These are phyloP conservation scores for Hypsizygus marmoreus DNA, from an alignment of 768 basidiomycete species.

Conservation along the genomic window DNA sequence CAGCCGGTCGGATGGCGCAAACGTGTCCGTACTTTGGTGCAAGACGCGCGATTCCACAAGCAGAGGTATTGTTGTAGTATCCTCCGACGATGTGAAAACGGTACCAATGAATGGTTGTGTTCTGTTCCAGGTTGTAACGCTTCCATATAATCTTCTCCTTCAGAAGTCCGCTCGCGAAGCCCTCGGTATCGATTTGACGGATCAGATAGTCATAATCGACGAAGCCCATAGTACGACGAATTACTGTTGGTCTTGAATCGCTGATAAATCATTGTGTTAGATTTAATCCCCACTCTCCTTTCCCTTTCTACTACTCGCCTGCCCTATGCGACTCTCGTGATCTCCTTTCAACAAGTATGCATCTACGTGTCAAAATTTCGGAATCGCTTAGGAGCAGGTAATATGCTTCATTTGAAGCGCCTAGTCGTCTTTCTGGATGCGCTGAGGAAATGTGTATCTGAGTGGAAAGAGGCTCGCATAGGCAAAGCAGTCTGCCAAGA, in stretches of 20 bases:
- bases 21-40: conserved; percentile 95
- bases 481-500: conserved; percentile 18
- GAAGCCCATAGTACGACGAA: conserved; percentile 96
- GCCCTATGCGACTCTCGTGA: conserved; percentile 52
- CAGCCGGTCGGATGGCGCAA: conserved; percentile 62
- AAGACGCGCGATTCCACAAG: conserved; percentile 83
- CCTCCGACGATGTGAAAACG: background rate
- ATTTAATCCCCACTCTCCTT: conserved; percentile 87
- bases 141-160: conserved; percentile 92
- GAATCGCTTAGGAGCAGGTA: conserved; percentile 68
- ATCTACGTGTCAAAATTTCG: conserved; percentile 79
- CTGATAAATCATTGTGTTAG: conserved; percentile 38
- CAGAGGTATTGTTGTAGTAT: conserved; percentile 58
- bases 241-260: background rate
- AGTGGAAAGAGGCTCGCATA: conserved; percentile 48
- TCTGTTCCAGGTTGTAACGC: conserved; percentile 68
- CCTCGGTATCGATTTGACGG: conserved; percentile 79
- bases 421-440: conserved; percentile 74
- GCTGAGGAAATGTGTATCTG: conserved; percentile 56
- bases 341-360: conserved; percentile 73
- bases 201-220: conserved; percentile 89
- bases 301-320: conserved; percentile 79
- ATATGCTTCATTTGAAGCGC: conserved; percentile 80
- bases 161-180: conserved; percentile 83
- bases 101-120: background rate